Evolutionary conservation across 108 stramenopile genomes (phyloP).

Genomic region (Schizochytrium sp.): DNA sequence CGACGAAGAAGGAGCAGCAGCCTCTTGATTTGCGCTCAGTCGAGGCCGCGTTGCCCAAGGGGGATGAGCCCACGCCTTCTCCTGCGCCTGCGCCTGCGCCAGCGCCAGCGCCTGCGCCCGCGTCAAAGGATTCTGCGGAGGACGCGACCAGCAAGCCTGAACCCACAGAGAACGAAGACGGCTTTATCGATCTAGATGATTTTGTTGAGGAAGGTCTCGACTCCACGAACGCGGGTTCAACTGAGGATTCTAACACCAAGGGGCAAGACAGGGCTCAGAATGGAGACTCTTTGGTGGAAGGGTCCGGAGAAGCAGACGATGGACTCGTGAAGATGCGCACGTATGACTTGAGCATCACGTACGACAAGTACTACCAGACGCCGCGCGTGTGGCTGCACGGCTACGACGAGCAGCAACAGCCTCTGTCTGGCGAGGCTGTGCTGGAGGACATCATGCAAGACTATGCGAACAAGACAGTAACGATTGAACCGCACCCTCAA

Average conservation of each 20-base stretch:
- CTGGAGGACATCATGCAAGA: slow-evolving; percentile 95
- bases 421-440: slow-evolving; percentile 75
- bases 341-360: slow-evolving; percentile 90
- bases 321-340: slow-evolving; percentile 72
- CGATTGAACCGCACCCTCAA: slow-evolving; percentile 93
- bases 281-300: neutral
- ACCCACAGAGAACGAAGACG: slow-evolving; percentile 57
- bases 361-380: slow-evolving; percentile 98
- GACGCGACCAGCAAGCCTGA: neutral
- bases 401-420: slow-evolving; percentile 63
- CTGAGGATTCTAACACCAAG: slow-evolving; percentile 16
- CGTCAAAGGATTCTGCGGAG: neutral
- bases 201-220: slow-evolving; percentile 73
- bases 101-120: neutral
- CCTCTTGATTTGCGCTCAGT: neutral
- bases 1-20: neutral
- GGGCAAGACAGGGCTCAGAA: slow-evolving; percentile 52
- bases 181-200: slow-evolving; percentile 79
- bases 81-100: neutral
- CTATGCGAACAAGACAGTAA: slow-evolving; percentile 96
- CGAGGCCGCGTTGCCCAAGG: neutral
- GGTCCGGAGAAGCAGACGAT: slow-evolving; percentile 33
- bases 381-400: slow-evolving; percentile 94
- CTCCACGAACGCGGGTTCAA: neutral
- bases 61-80: neutral